phyloP scores from a whole-genome alignment of 2,329 filamentous ascomycete species.

The Fusarium neocosmosporiellum region DNA sequence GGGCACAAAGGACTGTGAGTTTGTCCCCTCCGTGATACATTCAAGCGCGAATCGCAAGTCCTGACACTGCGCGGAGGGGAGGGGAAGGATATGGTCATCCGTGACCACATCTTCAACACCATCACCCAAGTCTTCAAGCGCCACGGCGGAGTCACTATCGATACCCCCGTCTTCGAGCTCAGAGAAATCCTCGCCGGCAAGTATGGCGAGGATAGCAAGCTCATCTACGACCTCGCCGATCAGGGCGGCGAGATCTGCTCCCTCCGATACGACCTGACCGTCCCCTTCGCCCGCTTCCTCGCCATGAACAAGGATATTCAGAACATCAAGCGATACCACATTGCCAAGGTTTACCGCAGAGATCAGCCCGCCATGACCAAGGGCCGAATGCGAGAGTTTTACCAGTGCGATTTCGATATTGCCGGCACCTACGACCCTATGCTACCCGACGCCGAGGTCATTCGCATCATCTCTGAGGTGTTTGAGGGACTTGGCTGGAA shows the following conservation, averaged over 20 bases:
- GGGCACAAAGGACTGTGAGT: conserved; percentile 84
- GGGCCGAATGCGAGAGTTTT: conserved; percentile 94
- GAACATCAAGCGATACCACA: conserved; percentile 93
- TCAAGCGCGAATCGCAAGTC: background rate
- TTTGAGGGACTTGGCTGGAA: conserved; percentile 84
- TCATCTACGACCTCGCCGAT: conserved; percentile 90
- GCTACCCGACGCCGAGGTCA: conserved; percentile 90
- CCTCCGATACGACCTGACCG: conserved; percentile 87
- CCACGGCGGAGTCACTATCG: conserved; percentile 82
- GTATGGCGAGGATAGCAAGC: conserved; percentile 91
- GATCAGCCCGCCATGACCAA: conserved; percentile 77
- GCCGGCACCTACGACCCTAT: conserved; percentile 89
- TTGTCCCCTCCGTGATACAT: background rate
- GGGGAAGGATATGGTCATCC: conserved; percentile 81
- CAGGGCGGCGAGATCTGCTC: conserved; percentile 83
- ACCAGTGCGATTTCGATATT: conserved; percentile 97
- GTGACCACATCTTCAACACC: conserved; percentile 81
- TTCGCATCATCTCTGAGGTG: conserved; percentile 86
- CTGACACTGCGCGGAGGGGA: conserved; percentile 58
- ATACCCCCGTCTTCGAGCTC: conserved; percentile 87
- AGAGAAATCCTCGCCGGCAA: conserved; percentile 89
- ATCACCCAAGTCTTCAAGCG: conserved; percentile 86
- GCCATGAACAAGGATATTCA: conserved; percentile 88
- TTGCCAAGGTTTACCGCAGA: conserved; percentile 80
- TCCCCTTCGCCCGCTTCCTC: conserved; percentile 91